Percentiles rank a stretch among this genome's conserved stretches.
Conservation (phyloP, 2,329 filamentous ascomycete genomes). For the Aspergillus cejpii region DNA sequence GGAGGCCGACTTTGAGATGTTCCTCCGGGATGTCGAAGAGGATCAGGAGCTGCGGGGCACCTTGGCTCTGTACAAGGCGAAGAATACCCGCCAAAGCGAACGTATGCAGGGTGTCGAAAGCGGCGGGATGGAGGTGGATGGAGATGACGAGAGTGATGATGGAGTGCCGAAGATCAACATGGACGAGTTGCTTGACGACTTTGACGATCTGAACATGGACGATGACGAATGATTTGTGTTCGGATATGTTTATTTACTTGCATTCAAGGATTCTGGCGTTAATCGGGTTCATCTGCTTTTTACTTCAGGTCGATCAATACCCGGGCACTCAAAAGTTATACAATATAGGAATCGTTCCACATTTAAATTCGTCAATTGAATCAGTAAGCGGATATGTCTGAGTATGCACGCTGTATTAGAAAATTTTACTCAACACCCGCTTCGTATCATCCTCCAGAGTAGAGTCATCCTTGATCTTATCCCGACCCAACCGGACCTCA, state of each 20-base stretch:
- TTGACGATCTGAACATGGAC: conserved; percentile 76
- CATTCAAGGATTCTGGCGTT: not conserved
- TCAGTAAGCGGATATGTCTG: no score
- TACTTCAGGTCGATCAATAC: conserved; percentile 1
- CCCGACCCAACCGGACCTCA: conserved; percentile 29
- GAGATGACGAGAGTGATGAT: conserved; percentile 54
- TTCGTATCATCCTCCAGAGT: conserved; percentile 36
- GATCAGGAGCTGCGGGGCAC: conserved; percentile 80
- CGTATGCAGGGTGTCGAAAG: conserved; percentile 23
- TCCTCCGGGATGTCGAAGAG: conserved; percentile 93
- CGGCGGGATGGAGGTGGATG: conserved; percentile 52
- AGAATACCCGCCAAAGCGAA: conserved; percentile 42
- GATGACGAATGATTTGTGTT: conserved; percentile 38
- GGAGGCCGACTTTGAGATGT: conserved; percentile 94
- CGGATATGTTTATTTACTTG: not conserved
- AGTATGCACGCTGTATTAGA: no score
- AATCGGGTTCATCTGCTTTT: not conserved
- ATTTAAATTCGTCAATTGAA: not conserved
- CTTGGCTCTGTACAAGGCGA: conserved; percentile 73
- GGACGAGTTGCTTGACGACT: conserved; percentile 82
- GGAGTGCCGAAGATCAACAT: conserved; percentile 65
- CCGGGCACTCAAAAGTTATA: not conserved
- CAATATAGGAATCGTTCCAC: not conserved
- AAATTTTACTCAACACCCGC: conserved; percentile 44
- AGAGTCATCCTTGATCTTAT: conserved; percentile 22